phyloP scores from a whole-genome alignment of 768 basidiomycete genomes.

The Boletellus ananiceps region DNA sequence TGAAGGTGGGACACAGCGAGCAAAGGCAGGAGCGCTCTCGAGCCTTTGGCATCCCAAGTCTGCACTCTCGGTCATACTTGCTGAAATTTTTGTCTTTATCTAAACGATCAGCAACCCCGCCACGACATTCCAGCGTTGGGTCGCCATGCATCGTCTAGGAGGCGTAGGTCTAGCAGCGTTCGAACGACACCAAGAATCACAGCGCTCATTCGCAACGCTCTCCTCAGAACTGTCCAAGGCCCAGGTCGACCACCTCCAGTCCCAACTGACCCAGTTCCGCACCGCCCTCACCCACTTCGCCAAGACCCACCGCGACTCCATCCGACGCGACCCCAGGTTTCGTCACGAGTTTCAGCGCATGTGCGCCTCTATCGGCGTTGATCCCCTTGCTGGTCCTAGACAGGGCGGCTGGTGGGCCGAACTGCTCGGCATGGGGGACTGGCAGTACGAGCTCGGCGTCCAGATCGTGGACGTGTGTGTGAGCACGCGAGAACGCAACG shows the following conservation, averaged over 20 bases:
- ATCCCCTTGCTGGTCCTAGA: conserved; percentile 90
- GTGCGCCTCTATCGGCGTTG: conserved; percentile 93
- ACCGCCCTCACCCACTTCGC: conserved; percentile 77
- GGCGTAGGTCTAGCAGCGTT: neutral
- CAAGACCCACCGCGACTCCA: conserved; percentile 62
- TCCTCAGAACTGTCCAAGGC: no score
- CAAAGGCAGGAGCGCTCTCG: no score
- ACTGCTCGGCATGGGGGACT: conserved; percentile 82
- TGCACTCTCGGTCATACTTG: no score
- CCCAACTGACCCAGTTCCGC: conserved; percentile 47
- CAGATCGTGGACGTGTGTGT: conserved; percentile 93
- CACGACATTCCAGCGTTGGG: no score
- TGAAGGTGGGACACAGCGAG: no score
- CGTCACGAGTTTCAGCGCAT: conserved; percentile 92
- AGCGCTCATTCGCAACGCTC: no score
- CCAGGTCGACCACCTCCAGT: no score
- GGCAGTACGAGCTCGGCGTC: conserved; percentile 93
- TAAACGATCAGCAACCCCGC: no score
- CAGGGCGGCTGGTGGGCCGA: conserved; percentile 92
- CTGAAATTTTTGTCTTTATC: neutral
- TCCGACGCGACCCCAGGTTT: conserved; percentile 61
- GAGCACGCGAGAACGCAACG: conserved; percentile 82
- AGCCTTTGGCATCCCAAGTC: no score
- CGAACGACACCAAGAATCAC: neutral
- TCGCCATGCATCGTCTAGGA: neutral